Conservation (phyloP, 2,329 filamentous ascomycete genomes). For the Cordyceps farinosa region DNA sequence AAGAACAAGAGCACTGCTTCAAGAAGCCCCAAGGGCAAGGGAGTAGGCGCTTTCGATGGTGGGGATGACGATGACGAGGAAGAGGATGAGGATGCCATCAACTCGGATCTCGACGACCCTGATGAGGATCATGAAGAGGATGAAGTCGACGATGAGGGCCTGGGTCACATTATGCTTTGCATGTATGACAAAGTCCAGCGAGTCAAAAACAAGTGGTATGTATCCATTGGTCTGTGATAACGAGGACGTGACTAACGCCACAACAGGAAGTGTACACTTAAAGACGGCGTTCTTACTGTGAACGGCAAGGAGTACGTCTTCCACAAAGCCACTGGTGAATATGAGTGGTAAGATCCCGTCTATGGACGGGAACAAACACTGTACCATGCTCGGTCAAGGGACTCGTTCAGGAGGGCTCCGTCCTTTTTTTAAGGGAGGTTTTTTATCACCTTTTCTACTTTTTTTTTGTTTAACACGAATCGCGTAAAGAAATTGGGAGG, state of each 20-base stretch:
- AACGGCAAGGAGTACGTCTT: conserved; percentile 97
- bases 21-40: conserved; percentile 28
- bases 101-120: conserved; percentile 93
- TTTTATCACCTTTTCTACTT: not conserved
- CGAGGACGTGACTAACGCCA: not conserved
- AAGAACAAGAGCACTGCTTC: conserved; percentile 28
- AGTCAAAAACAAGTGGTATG: conserved; percentile 95
- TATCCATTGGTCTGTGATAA: conserved; percentile 16
- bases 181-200: conserved; percentile 99
- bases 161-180: conserved; percentile 92
- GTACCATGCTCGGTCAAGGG: not conserved
- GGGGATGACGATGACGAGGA: conserved; percentile 58
- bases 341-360: conserved; percentile 74
- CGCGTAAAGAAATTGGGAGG: not conserved
- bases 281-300: conserved; percentile 91
- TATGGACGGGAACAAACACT: not conserved
- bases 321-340: conserved; percentile 95
- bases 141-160: conserved; percentile 80
- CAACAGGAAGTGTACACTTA: conserved; percentile 89
- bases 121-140: conserved; percentile 82
- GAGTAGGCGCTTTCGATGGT: conserved; percentile 57
- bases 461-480: conserved; percentile 11
- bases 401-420: not conserved
- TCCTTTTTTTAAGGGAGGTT: not conserved
- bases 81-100: conserved; percentile 91